Conservation (phyloP, 2,329 filamentous ascomycete genomes). For the Chrysoporthe cubensis region DNA sequence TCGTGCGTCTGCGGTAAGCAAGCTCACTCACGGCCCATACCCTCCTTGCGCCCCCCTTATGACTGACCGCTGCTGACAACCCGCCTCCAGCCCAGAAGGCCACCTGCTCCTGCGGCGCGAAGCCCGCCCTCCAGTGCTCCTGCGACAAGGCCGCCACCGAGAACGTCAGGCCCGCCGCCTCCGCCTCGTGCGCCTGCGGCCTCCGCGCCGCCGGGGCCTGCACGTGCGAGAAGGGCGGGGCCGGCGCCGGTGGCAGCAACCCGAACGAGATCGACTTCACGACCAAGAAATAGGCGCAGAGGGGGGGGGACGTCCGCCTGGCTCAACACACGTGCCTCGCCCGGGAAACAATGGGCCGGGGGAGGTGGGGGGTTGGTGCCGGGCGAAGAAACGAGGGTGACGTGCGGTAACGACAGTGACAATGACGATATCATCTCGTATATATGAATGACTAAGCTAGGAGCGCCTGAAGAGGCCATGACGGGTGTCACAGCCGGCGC, state of each 20-base stretch:
- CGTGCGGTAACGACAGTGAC: not conserved
- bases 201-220: conserved; percentile 74
- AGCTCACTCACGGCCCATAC: conserved; percentile 28
- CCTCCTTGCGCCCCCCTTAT: too few species aligned
- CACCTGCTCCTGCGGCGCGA: conserved; percentile 77
- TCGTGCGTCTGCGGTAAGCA: conserved; percentile 62
- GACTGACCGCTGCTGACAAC: conserved; percentile 5
- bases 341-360: not conserved
- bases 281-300: conserved; percentile 57
- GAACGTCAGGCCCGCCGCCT: conserved; percentile 62
- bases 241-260: conserved; percentile 57
- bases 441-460: too few species aligned
- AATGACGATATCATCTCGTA: not conserved
- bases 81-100: conserved; percentile 5
- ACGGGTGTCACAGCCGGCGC: not conserved
- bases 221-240: conserved; percentile 76
- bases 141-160: conserved; percentile 74
- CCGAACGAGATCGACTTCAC: conserved; percentile 87
- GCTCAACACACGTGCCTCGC: not conserved
- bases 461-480: not conserved
- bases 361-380: too few species aligned
- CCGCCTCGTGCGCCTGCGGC: conserved; percentile 76
- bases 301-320: too few species aligned
- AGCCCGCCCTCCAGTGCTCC: conserved; percentile 79
- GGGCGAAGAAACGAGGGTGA: not conserved